Evolutionary conservation across 139 green algal genomes (phyloP).

Genomic region (Edaphochlamys debaryana): DNA sequence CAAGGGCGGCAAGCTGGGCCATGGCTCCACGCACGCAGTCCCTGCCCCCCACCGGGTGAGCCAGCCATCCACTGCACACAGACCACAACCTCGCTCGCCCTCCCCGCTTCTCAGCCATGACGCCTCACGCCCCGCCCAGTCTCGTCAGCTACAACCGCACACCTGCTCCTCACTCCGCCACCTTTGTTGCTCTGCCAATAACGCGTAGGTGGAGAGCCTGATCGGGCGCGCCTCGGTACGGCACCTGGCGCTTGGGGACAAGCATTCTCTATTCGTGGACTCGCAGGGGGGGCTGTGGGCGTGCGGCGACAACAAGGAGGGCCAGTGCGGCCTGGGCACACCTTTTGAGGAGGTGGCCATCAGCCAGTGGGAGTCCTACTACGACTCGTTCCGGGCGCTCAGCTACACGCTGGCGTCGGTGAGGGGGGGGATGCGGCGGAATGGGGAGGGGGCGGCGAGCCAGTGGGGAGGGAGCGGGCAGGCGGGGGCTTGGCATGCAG

Average conservation of each 20-base stretch:
- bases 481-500: too few relatives aligned
- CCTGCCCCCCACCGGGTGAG: constrained; percentile 42
- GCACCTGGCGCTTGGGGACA: constrained; percentile 60
- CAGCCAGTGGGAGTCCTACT: constrained; percentile 63
- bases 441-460: too few relatives aligned
- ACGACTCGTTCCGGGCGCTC: constrained; percentile 18
- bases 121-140: too few relatives aligned
- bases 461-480: too few relatives aligned
- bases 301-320: constrained; percentile 72
- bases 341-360: constrained; percentile 64
- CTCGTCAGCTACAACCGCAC: too few relatives aligned
- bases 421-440: too few relatives aligned
- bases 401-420: background rate
- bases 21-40: constrained; percentile 53
- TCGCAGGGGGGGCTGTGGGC: constrained; percentile 54
- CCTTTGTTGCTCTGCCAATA: too few relatives aligned
- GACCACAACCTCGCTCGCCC: too few relatives aligned
- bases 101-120: background rate
- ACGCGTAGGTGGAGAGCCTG: constrained; percentile 69
- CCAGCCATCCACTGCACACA: too few relatives aligned
- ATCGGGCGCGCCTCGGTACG: constrained; percentile 59
- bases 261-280: constrained; percentile 78
- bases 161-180: too few relatives aligned
- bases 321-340: constrained; percentile 62
- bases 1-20: constrained; percentile 72